Evolutionary conservation across 345 rosid genomes (phyloP).

Genomic region (Durio zibethinus): DNA sequence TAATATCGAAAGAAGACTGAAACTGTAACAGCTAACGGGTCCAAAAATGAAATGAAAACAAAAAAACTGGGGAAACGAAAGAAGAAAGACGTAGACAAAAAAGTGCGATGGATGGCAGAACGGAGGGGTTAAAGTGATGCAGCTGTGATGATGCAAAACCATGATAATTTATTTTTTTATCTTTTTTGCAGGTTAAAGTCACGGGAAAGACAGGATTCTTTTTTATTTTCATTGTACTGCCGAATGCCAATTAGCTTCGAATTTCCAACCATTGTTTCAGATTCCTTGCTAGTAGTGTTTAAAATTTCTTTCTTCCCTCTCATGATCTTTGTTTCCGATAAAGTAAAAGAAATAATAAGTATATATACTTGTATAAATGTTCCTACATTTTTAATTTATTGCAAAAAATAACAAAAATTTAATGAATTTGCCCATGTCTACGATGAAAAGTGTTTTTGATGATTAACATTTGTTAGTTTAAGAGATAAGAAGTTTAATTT

Average conservation of each 20-base stretch:
- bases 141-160: conserved; percentile 23
- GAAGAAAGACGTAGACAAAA: not conserved
- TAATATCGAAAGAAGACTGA: not conserved
- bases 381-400: not conserved
- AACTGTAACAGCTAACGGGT: not conserved
- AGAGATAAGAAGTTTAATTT: too few species aligned
- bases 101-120: conserved; percentile 8
- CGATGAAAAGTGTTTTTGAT: not conserved
- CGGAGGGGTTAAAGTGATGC: not conserved
- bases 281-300: not conserved
- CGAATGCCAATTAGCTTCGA: not conserved
- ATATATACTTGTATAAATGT: not conserved
- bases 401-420: not conserved
- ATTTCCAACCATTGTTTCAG: not conserved
- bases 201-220: conserved; percentile 25
- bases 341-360: not conserved
- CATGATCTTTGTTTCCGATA: not conserved
- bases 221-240: not conserved
- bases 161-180: conserved; percentile 10
- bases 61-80: not conserved
- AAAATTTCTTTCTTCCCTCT: too few species aligned
- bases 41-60: not conserved
- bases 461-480: too few species aligned
- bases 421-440: not conserved
- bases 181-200: conserved; percentile 29